phyloP scores from a whole-genome alignment of 495 filamentous ascomycete species.

The Aspergillus cristatus region DNA sequence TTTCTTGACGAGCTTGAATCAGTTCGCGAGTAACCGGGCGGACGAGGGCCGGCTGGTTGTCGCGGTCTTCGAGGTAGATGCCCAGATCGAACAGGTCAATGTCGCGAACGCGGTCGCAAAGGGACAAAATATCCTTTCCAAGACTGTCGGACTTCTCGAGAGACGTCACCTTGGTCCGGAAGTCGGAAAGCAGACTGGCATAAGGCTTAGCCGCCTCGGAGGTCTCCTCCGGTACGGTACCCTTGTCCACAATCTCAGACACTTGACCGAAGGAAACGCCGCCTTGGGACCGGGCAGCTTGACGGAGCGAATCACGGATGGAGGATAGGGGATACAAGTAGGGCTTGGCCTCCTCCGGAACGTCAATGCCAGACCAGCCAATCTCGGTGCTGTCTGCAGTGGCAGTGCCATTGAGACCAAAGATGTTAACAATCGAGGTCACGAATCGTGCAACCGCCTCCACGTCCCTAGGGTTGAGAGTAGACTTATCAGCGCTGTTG shows the following conservation, averaged over 20 bases:
- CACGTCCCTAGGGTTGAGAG: constrained; percentile 42
- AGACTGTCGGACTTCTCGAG: constrained; percentile 34
- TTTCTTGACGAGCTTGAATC: constrained; percentile 62
- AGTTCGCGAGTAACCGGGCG: constrained; percentile 71
- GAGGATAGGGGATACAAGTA: constrained; percentile 55
- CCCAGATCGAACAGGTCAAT: constrained; percentile 66
- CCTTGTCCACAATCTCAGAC: constrained; percentile 19
- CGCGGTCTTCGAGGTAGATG: constrained; percentile 82
- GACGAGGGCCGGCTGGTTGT: constrained; percentile 63
- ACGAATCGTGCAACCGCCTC: constrained; percentile 66
- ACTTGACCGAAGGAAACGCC: constrained; percentile 25
- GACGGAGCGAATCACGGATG: constrained; percentile 59
- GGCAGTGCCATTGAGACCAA: constrained; percentile 68
- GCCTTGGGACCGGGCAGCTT: constrained; percentile 38
- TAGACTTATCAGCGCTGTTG: constrained; percentile 57
- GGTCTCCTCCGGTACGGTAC: constrained; percentile 11
- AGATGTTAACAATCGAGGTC: constrained; percentile 71
- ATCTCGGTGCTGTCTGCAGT: constrained; percentile 51
- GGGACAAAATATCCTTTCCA: constrained; percentile 52
- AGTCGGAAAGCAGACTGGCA: constrained; percentile 24
- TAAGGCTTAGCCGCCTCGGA: constrained; percentile 29
- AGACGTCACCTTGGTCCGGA: constrained; percentile 33
- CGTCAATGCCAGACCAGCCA: constrained; percentile 73
- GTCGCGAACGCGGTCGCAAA: constrained; percentile 77
- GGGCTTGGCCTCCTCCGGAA: constrained; percentile 51